Evolutionary conservation across 2,329 filamentous ascomycete species (phyloP), one percentile per base, ranked within the genome.

Genomic region (Mycosphaerelloides madeirae): DNA sequence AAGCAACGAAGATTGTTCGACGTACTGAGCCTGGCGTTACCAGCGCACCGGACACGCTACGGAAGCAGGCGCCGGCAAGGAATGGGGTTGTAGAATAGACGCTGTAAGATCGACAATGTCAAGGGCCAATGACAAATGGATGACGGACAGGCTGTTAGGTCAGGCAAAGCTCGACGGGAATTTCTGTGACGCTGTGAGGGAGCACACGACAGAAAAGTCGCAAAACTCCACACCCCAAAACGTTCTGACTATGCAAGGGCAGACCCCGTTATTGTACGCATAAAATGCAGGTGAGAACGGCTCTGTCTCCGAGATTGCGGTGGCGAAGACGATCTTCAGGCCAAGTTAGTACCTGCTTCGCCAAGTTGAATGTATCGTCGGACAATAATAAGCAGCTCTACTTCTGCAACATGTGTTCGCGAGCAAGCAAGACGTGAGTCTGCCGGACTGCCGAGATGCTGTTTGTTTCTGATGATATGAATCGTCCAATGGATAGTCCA

Each of bases 41-140:
- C 48, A 46, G 42, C 18, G 29, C 31, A 16, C n/a, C 34, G 47
- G 47, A 36, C 36, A 28, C 47, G 50, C 44, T 44, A 53, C 36
- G 32, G 39, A 43, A 35, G 39, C 31, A 45, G 32, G 47, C 44
- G 39, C 39, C 47, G 38, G 47, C 40, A 48, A 42, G 47, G 42
- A 50, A 48, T 50, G 43, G 43, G 15, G 19, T 18, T 44, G 47
- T 45, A 42, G 29, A 37, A 47, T 34, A 31, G 22, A 19, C 36
- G 38, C 25, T 43, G 47, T 29, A 28, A 42, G 48, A 48, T 52
- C 40, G 41, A 43, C 38, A 32, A 31, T 28, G 40, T 33, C 15
- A 35, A 22, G 38, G 41, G 35, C 49, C 45, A 48, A 41, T 42
- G 36, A 16, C 36, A 35, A 9, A 37, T 19, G 13, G 38, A 38